Conservation (phyloP, 2,329 filamentous ascomycete species). For the Diaporthe ilicicola region DNA sequence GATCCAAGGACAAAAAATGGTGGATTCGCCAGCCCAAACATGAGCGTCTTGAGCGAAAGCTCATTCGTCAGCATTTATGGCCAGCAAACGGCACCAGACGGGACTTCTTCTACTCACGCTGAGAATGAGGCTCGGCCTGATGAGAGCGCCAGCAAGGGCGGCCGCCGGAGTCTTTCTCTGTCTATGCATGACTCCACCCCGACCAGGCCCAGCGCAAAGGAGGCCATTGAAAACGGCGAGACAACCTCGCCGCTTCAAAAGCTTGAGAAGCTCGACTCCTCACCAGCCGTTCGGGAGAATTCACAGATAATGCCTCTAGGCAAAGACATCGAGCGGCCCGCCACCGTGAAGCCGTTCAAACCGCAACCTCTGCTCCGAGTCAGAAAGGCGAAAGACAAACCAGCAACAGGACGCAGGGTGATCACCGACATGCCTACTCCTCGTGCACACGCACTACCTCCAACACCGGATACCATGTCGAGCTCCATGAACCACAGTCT, state of each 20-base stretch:
- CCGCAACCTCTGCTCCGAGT: slow-evolving; percentile 14
- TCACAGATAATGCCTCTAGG: background rate
- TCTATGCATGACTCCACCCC: slow-evolving; percentile 35
- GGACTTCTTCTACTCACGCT: slow-evolving; percentile 37
- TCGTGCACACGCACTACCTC: slow-evolving; percentile 58
- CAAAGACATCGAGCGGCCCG: slow-evolving; percentile 1
- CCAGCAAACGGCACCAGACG: slow-evolving; percentile 44
- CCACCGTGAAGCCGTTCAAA: slow-evolving; percentile 15
- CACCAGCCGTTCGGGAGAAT: slow-evolving; percentile 39
- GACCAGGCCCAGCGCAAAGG: slow-evolving; percentile 34
- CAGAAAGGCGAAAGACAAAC: slow-evolving; percentile 54
- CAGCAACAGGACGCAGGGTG: slow-evolving; percentile 54
- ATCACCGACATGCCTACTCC: slow-evolving; percentile 54
- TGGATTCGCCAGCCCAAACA: slow-evolving; percentile 63
- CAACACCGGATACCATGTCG: slow-evolving; percentile 68
- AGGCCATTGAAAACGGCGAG: slow-evolving; percentile 30
- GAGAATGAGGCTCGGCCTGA: slow-evolving; percentile 53
- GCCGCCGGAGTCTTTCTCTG: slow-evolving; percentile 45
- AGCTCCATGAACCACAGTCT: slow-evolving; percentile 61
- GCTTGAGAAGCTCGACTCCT: slow-evolving; percentile 53
- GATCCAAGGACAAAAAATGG: slow-evolving; percentile 50
- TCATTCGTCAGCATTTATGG: slow-evolving; percentile 74
- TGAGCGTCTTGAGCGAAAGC: slow-evolving; percentile 73
- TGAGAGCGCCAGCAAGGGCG: slow-evolving; percentile 54
- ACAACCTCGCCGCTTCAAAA: slow-evolving; percentile 58